Percentiles rank a stretch among this genome's conserved stretches.
Conservation (phyloP, 2,329 filamentous ascomycete genomes). For the Arachnomyces sp. region DNA sequence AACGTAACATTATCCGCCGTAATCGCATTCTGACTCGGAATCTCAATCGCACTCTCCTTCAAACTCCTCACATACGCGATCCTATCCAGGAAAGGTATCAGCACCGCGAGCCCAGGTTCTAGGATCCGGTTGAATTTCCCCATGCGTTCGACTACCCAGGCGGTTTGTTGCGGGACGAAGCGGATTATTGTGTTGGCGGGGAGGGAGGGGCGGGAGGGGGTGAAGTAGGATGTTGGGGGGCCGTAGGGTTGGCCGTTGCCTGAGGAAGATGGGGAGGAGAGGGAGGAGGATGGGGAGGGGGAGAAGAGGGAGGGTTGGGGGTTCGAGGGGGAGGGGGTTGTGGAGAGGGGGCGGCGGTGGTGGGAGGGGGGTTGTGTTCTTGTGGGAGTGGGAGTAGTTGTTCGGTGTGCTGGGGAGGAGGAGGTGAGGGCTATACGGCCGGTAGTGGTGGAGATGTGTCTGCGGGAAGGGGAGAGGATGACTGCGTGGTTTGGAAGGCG, state of each 20-base stretch:
- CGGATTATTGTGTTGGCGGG: slow-evolving; percentile 91
- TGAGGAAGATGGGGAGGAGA: slow-evolving; percentile 18
- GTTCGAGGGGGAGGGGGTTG: slow-evolving; percentile 20
- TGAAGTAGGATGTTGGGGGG: slow-evolving; percentile 66
- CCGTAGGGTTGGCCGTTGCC: slow-evolving; percentile 19
- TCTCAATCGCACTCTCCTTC: slow-evolving; percentile 94
- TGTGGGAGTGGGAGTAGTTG: slow-evolving; percentile 13
- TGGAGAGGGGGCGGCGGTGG: slow-evolving; percentile 22
- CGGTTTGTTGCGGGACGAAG: slow-evolving; percentile 98
- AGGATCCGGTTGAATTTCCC: slow-evolving; percentile 92
- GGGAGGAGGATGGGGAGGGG: slow-evolving; percentile 20
- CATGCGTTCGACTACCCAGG: slow-evolving; percentile 99
- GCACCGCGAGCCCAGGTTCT: slow-evolving; percentile 78
- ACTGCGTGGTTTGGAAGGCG: slow-evolving; percentile 15
- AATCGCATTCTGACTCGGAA: slow-evolving; percentile 94
- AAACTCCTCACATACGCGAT: slow-evolving; percentile 97
- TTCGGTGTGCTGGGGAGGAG: neutral
- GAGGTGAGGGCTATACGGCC: neutral
- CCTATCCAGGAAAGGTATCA: slow-evolving; percentile 84
- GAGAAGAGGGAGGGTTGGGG: slow-evolving; percentile 27
- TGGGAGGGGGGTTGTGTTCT: slow-evolving; percentile 14
- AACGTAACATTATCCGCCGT: slow-evolving; percentile 97
- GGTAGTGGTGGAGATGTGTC: neutral
- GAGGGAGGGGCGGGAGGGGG: slow-evolving; percentile 50
- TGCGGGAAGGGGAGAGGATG: neutral